Evolutionary conservation across 2,329 filamentous ascomycete species (phyloP).

Genomic region (Lachnum nothofagi): DNA sequence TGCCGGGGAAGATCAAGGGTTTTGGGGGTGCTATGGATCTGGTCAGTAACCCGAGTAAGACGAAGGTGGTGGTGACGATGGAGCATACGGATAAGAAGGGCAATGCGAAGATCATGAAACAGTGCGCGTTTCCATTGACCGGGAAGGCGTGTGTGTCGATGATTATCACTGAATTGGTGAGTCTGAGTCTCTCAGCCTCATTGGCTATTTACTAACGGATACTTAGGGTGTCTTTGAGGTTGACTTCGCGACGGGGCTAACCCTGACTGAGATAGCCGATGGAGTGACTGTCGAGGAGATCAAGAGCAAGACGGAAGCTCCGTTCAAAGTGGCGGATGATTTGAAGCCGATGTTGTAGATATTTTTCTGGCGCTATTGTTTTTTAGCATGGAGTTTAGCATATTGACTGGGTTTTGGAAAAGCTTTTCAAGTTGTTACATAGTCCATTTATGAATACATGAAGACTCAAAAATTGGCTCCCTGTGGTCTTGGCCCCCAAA

Average conservation of each 20-base stretch:
- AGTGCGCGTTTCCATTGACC: slow-evolving; percentile 91
- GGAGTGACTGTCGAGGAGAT: slow-evolving; percentile 87
- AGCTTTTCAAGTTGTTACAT: not conserved
- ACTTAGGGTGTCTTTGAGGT: slow-evolving; percentile 62
- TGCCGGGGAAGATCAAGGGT: slow-evolving; percentile 80
- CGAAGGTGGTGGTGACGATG: slow-evolving; percentile 95
- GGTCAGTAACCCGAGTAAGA: slow-evolving; percentile 76
- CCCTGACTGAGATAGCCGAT: slow-evolving; percentile 78
- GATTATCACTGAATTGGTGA: slow-evolving; percentile 81
- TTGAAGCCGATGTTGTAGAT: slow-evolving; percentile 69
- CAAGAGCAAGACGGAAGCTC: slow-evolving; percentile 78
- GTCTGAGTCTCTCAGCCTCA: slow-evolving; percentile 26
- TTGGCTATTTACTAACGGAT: slow-evolving; percentile 10
- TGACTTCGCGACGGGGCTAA: slow-evolving; percentile 74
- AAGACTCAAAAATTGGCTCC: too few relatives aligned
- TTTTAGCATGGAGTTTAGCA: not conserved
- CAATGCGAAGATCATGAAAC: slow-evolving; percentile 87
- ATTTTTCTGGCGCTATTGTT: not conserved
- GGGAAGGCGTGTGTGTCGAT: slow-evolving; percentile 80
- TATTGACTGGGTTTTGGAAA: not conserved
- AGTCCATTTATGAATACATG: too few relatives aligned
- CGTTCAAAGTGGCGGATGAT: slow-evolving; percentile 75
- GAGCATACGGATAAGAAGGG: slow-evolving; percentile 97
- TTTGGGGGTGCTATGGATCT: slow-evolving; percentile 93
- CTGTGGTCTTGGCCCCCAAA: too few relatives aligned